A percentile compares a stretch with the other conserved stretches of the same genome.
phyloP scores from a whole-genome alignment of 352 stramenopile genomes.

The Globisporangium okanoganense region DNA sequence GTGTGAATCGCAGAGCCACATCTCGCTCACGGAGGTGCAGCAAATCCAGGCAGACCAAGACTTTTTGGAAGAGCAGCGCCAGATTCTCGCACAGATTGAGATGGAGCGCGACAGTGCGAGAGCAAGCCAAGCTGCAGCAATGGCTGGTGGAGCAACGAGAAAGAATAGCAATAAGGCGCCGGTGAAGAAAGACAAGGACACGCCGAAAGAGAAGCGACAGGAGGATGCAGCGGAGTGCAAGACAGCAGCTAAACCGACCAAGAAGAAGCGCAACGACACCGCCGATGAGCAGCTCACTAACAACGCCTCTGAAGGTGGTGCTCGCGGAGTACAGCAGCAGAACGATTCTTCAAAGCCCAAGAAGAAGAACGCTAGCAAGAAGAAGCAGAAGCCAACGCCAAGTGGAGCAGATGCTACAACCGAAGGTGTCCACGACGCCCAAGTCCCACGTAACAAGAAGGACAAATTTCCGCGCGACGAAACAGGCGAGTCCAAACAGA shows the following conservation, averaged over 20 bases:
- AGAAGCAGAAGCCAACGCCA: neutral
- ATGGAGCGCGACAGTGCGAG: conserved; percentile 1
- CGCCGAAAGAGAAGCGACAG: neutral
- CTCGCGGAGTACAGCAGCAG: neutral
- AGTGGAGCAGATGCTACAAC: neutral
- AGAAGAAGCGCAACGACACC: neutral
- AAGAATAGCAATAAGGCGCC: neutral
- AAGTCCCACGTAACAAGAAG: neutral
- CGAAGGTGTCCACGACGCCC: neutral
- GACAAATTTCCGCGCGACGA: neutral
- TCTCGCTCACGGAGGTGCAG: conserved; percentile 65
- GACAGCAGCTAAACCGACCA: neutral
- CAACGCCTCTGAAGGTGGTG: neutral
- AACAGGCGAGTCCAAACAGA: neutral
- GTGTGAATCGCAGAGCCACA: conserved; percentile 32
- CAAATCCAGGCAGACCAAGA: conserved; percentile 57
- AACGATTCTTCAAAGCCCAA: neutral
- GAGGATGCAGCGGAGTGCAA: neutral
- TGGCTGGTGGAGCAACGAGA: neutral
- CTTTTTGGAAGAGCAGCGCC: conserved; percentile 58
- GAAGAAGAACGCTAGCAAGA: neutral
- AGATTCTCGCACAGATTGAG: conserved; percentile 63
- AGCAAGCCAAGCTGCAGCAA: neutral
- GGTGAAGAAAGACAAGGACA: neutral
- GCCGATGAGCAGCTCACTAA: neutral